Evolutionary conservation across 2,329 filamentous ascomycete genomes (phyloP).

Genomic region (Orbilia blumenaviensis): DNA sequence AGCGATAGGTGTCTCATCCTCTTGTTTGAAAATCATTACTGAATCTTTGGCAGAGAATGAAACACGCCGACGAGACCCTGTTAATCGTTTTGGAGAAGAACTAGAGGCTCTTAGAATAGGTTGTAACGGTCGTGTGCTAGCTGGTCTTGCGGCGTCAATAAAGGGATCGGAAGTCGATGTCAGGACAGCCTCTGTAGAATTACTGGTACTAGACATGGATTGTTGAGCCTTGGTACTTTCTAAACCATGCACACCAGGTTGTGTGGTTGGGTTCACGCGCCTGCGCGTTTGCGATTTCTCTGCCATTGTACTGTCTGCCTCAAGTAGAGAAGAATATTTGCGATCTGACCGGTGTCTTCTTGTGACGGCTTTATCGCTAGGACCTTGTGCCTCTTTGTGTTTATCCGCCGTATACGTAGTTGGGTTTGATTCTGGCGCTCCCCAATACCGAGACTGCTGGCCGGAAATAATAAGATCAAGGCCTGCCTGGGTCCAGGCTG

Average conservation of each 20-base stretch:
- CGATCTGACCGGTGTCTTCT: not conserved
- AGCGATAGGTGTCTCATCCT: constrained; percentile 13
- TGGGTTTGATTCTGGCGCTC: too few relatives aligned
- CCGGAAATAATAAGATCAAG: not conserved
- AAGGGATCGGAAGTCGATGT: too few relatives aligned
- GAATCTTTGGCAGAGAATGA: constrained; percentile 30
- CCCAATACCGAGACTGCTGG: not conserved
- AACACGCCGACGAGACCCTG: not conserved
- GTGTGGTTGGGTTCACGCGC: not conserved
- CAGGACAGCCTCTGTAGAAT: too few relatives aligned
- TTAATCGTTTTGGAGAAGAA: not conserved
- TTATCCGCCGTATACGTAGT: not conserved
- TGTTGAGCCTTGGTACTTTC: not conserved
- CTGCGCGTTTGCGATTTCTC: not conserved
- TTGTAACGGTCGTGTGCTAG: not conserved
- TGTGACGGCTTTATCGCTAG: not conserved
- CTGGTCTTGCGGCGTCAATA: too few relatives aligned
- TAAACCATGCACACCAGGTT: too few relatives aligned
- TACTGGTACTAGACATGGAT: not conserved
- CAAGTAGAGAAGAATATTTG: not conserved
- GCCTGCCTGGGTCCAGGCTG: not conserved
- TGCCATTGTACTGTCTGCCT: not conserved
- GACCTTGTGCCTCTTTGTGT: not conserved
- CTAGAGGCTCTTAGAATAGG: constrained; percentile 4
- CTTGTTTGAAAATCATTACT: constrained; percentile 6